Base-by-base conservation (phyloP, 805 yeast genomes). In the Myxozyma neotropica region DNA sequence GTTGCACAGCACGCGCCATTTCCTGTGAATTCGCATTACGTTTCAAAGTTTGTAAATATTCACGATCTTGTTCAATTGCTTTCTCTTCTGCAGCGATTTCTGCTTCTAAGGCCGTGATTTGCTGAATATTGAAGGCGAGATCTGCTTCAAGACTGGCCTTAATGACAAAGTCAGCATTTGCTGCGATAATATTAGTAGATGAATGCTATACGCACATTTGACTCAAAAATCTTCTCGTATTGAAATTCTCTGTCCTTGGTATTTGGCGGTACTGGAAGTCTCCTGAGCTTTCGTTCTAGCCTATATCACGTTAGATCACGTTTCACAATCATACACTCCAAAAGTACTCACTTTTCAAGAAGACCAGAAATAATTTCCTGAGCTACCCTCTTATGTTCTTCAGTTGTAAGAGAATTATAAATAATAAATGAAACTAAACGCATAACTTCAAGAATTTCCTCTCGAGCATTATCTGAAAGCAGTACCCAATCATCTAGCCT, bases 241-340 rank as follows among this genome's bases (percentile, higher is more conserved):
- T 55, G 53, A 27, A 61, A 61, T 21, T 45, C 60, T 23, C 57
- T 36, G 40, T 53, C 65, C 24, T 58, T 53, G 8, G 63, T 54
- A 13, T 21, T 29, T 23, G 57, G 51, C 35, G 65, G 65, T 5
- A 58, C 60, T 3, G 65, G 65, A 27, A 62, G 42, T 35, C 58
- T 40, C 3, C 40, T 27, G 8, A 62, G 58, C 21, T 53, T 31
- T 15, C 52, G 36, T 26, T 45, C 57, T 31, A 58, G n/a, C 52
- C 64, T 59, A 24, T 13, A 19, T 7, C 29, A 21, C 15, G 43
- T 53, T 26, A 47, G 47, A 29, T 4, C 27, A n/a, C 42, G 6
- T 10, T 24, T 19, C 17, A n/a, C 26, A 19, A 10, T 13, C 19
- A 15, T 5, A 24, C 24, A 21, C n/a, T 36, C 23, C 21, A 10